phyloP scores from a whole-genome alignment of 192 early-diverging fungal species.

The Entomortierella chlamydospora region DNA sequence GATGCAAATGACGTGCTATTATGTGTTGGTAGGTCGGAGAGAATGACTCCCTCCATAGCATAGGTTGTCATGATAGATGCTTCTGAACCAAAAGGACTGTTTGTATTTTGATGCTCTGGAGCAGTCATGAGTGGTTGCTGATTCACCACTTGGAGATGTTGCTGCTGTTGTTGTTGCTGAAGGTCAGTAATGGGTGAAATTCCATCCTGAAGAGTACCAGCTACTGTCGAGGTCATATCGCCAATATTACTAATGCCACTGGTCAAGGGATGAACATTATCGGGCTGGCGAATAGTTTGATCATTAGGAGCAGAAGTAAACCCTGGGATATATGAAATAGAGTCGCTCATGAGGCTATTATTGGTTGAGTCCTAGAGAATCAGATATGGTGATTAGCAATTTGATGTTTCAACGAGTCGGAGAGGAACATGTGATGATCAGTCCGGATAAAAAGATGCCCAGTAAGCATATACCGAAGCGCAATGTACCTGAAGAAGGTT shows the following conservation, averaged over 20 bases:
- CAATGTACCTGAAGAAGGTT: background rate
- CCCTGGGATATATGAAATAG: conserved; percentile 5
- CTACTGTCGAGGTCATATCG: background rate
- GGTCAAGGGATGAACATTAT: background rate
- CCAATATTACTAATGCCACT: background rate
- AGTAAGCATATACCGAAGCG: background rate
- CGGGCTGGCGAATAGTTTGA: background rate
- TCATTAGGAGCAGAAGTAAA: conserved; percentile 21
- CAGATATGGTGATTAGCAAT: background rate
- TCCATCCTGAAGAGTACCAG: conserved; percentile 8
- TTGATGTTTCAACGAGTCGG: too few relatives aligned
- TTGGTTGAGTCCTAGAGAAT: background rate
- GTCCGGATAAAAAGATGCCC: background rate
- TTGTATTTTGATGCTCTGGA: background rate
- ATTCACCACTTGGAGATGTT: conserved; percentile 1
- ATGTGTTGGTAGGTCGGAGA: conserved; percentile 5
- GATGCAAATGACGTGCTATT: conserved; percentile 5
- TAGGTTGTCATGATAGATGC: conserved; percentile 5
- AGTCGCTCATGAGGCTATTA: conserved; percentile 13
- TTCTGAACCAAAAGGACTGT: conserved; percentile 1
- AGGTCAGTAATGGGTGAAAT: background rate
- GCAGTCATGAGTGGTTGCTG: conserved; percentile 5
- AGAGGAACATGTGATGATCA: background rate
- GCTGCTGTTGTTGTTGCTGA: conserved; percentile 16
- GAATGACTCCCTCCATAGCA: conserved; percentile 42